Evolutionary conservation across 306 rosid species (phyloP), one percentile per base, ranked within the genome.

Genomic region (Bauhinia variegata): DNA sequence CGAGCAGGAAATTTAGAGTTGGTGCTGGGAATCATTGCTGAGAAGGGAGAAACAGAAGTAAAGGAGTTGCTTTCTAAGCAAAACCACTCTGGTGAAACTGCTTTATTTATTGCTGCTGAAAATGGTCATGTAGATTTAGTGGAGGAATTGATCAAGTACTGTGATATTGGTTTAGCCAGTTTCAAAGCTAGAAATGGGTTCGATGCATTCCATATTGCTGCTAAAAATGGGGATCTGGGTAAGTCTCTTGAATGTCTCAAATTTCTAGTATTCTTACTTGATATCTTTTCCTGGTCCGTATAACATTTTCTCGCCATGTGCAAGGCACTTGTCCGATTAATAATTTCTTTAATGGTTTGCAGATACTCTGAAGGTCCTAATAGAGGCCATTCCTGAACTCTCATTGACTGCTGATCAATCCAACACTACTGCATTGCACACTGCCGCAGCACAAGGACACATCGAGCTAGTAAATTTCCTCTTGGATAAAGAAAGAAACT

Each of bases 381-480:
- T 75, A 63, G 91, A 83, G 68, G 85, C 82, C 51, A 72, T 87
- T 63, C 91, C 91, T 15, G 87, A 87, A 54, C 86, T 83, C 68
- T 80, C 86, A 30, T 81, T 87, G 91, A 89, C 96, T 0, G 93
- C 87, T 50, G 96, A 87, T 83, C 65, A 41, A 65, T 42, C 93
- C 51, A 89, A 89, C 78, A 87, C 87, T 66, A 89, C 96, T 51
- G 91, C 89, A 9, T 73, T 89, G 81, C 93, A 89, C 74, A 83
- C 93, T 18, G 96, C 96, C 39, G 91, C 91, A 30, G 78, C 85
- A 6, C 96, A 83, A 80, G 96, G 96, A n/a, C 89, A 87, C 58
- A 62, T 57, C 44, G 80, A 83, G 12, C 80, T 87, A 4, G 93
- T 89, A 4, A 65, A 68, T 63, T 81, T 85, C 57, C 87, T 89